phyloP scores from a whole-genome alignment of 23 red algal genomes.

The Gracilaria vermiculophylla region DNA sequence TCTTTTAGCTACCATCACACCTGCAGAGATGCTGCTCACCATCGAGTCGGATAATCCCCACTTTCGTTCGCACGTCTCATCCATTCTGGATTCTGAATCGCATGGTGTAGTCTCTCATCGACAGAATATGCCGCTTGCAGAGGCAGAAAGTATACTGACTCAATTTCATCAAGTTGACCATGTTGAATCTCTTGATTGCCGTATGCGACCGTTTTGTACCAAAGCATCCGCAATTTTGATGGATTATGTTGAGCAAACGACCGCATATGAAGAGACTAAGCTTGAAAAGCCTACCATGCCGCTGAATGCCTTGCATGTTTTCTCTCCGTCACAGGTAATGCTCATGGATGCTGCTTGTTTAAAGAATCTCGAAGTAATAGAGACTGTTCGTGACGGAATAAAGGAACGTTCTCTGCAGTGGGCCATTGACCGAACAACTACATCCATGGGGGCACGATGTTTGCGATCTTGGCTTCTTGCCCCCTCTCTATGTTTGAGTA shows the following conservation, averaged over 20 bases:
- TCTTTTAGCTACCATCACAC: slow-evolving; percentile 63
- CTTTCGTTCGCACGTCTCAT: slow-evolving; percentile 3
- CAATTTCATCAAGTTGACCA: slow-evolving; percentile 26
- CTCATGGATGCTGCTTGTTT: slow-evolving; percentile 74
- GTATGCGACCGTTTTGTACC: slow-evolving; percentile 12
- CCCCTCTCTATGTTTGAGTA: slow-evolving; percentile 24
- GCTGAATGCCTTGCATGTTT: slow-evolving; percentile 20
- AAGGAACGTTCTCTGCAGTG: slow-evolving; percentile 73
- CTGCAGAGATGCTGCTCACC: slow-evolving; percentile 71
- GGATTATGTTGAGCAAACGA: slow-evolving; percentile 7
- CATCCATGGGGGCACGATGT: slow-evolving; percentile 77
- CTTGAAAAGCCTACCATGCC: background rate
- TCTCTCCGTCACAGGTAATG: slow-evolving; percentile 24
- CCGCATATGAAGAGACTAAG: background rate
- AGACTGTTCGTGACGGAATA: slow-evolving; percentile 67
- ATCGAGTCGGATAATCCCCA: background rate
- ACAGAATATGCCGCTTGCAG: background rate
- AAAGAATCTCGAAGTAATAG: slow-evolving; percentile 80
- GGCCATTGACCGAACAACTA: slow-evolving; percentile 81
- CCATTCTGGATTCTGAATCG: background rate
- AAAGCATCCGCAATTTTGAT: slow-evolving; percentile 39
- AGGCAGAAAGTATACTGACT: slow-evolving; percentile 23
- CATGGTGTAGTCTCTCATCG: slow-evolving; percentile 3
- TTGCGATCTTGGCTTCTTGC: slow-evolving; percentile 82
- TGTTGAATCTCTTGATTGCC: slow-evolving; percentile 65